These are phyloP conservation scores for Trifolium fragiferum DNA, from an alignment of 306 rosid species.

Conservation along the genomic window DNA sequence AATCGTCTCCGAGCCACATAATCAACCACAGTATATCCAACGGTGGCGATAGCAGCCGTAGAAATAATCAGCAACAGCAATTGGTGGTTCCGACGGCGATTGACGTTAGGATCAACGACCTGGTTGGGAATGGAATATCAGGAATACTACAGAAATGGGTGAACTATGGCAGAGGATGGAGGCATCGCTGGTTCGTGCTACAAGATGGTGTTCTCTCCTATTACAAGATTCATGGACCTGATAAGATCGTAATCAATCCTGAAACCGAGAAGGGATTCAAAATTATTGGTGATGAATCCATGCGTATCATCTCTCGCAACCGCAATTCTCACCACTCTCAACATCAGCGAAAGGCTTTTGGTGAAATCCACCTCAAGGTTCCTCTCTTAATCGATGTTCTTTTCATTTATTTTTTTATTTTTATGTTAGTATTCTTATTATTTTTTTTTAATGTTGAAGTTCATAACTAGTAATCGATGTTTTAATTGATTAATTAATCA, in stretches of 20 bases:
- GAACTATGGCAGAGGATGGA: constrained; percentile 95
- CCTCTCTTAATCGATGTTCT: neutral
- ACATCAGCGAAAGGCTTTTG: constrained; percentile 44
- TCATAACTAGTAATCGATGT: neutral
- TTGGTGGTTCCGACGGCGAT: constrained; percentile 33
- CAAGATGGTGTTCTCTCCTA: constrained; percentile 92
- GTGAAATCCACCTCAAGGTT: constrained; percentile 67
- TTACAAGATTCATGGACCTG: constrained; percentile 90
- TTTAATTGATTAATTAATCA: neutral
- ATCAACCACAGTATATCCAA: constrained; percentile 16
- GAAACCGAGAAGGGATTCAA: constrained; percentile 92
- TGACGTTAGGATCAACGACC: constrained; percentile 82
- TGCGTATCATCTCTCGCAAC: constrained; percentile 62
- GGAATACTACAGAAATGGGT: constrained; percentile 87
- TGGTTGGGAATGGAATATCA: constrained; percentile 82
- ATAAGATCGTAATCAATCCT: constrained; percentile 67
- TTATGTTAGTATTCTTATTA: neutral
- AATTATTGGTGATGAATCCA: constrained; percentile 84
- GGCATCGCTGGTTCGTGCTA: constrained; percentile 86
- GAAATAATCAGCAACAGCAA: constrained; percentile 35
- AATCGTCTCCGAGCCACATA: constrained; percentile 41
- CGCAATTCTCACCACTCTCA: constrained; percentile 28
- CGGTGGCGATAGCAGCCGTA: constrained; percentile 14
- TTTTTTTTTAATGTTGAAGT: constrained; percentile 1
- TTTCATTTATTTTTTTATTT: neutral